phyloP scores from a whole-genome alignment of 345 rosid genomes.

The Citrus hindsii region DNA sequence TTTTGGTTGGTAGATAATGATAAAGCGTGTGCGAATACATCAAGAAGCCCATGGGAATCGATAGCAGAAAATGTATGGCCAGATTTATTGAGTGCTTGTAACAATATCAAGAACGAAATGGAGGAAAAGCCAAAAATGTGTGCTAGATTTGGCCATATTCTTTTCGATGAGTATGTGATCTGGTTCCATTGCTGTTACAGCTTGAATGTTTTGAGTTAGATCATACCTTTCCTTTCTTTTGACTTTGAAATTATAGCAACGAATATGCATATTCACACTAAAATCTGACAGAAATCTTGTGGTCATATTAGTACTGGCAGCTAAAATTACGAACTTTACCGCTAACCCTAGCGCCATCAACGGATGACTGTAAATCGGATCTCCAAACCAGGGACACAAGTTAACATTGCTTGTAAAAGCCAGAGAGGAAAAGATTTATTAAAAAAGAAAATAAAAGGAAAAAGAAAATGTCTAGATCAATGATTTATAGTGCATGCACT shows the following conservation, averaged over 20 bases:
- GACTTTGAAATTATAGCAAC: not conserved
- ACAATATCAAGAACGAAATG: constrained; percentile 12
- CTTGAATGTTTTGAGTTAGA: not conserved
- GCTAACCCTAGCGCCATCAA: not conserved
- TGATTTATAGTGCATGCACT: not conserved
- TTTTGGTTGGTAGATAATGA: not conserved
- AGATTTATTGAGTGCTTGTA: constrained; percentile 20
- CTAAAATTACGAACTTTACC: no score
- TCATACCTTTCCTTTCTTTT: not conserved
- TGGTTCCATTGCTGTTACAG: not conserved
- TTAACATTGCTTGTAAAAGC: not conserved
- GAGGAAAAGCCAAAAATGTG: constrained; percentile 18
- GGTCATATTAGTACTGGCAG: no score
- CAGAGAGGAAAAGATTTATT: not conserved
- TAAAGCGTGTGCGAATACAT: not conserved
- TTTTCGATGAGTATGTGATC: constrained; percentile 16
- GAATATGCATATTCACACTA: no score
- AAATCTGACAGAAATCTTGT: no score
- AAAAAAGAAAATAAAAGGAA: not conserved
- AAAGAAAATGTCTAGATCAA: not conserved
- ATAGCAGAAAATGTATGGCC: constrained; percentile 23
- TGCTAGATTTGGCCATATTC: constrained; percentile 27
- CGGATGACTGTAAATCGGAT: not conserved
- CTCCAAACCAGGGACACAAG: not conserved
- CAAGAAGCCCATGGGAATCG: constrained; percentile 12